These are phyloP conservation scores for Thelonectria discophora DNA, from an alignment of 2,329 filamentous ascomycete species.

Conservation along the genomic window DNA sequence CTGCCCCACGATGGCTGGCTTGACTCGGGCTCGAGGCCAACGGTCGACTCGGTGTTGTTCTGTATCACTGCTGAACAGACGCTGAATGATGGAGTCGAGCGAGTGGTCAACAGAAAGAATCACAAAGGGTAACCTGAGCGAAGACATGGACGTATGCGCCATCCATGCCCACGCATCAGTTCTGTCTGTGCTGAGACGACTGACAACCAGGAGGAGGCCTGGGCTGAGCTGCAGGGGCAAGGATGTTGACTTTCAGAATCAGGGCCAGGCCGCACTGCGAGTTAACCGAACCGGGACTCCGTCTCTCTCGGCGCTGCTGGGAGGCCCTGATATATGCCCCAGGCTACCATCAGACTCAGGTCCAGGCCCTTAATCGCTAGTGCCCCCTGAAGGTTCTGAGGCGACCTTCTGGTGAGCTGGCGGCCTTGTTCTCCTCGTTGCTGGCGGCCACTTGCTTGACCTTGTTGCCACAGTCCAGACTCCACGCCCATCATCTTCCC, in stretches of 20 bases:
- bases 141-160: too few species aligned
- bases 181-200: neutral
- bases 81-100: too few species aligned
- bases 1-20: neutral
- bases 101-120: neutral
- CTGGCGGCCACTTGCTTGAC: neutral
- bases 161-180: neutral
- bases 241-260: slow-evolving; percentile 17
- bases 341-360: neutral
- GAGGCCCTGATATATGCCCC: neutral
- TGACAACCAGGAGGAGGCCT: neutral
- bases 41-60: neutral
- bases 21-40: neutral
- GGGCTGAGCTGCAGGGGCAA: neutral
- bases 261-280: slow-evolving; percentile 12
- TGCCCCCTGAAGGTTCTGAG: neutral
- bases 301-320: neutral
- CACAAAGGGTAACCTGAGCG: too few species aligned
- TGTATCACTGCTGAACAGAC: neutral
- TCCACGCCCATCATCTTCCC: neutral
- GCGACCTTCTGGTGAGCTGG: neutral
- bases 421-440: neutral
- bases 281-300: slow-evolving; percentile 9
- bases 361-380: slow-evolving; percentile 1
- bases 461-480: slow-evolving; percentile 8